Evolutionary conservation across 768 basidiomycete species (phyloP), one percentile per base, ranked within the genome.

Genomic region (button mushroom (Agaricus bisporus)): DNA sequence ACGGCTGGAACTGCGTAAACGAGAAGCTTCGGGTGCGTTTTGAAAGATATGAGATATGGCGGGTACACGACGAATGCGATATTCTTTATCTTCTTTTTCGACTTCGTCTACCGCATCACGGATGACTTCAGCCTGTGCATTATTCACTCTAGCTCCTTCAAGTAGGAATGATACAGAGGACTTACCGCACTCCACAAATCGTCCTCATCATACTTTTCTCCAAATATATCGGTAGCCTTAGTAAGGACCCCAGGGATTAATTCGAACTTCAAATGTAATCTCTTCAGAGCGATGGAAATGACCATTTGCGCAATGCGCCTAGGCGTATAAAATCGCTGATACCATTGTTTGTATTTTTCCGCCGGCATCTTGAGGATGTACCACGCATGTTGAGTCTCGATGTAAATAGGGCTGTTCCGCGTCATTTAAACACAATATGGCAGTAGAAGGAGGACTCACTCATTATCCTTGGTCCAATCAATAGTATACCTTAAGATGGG

Each of bases 301-400:
- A 83, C 63, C 10, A 78, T 57, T 46, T 84, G 82, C 3, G 82
- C 70, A 42, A 83, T 68, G 0, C 72, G 70, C 22, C 79, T 75
- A 0, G 79, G 73, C 1, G 66, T 66, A 58, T 77, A 78, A 63
- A 86, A 88, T 3, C 74, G 60, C 20, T 65, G 61, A 48, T 76
- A 82, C 15, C 63, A 68, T 2, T 62, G 62, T 17, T 57, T 45
- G 51, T 89, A 90, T 18, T 54, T 59, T 17, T 61, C 59, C 1
- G 78, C 72, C 0, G 87, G 81, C 6, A 49, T 59, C 15, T 69
- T 65, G 25, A 90, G 66, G 32, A 80, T 75, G 62, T 88, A 89
- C 73, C 80, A 82, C 0, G 85, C 83, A 49, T 72, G 76, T 15
- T 71, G 57, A 0, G 88, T 88, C 58, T 88, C 81, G 20, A 91